Base-by-base conservation (phyloP, 805 yeast genomes). In the Geotrichum ghanense region DNA sequence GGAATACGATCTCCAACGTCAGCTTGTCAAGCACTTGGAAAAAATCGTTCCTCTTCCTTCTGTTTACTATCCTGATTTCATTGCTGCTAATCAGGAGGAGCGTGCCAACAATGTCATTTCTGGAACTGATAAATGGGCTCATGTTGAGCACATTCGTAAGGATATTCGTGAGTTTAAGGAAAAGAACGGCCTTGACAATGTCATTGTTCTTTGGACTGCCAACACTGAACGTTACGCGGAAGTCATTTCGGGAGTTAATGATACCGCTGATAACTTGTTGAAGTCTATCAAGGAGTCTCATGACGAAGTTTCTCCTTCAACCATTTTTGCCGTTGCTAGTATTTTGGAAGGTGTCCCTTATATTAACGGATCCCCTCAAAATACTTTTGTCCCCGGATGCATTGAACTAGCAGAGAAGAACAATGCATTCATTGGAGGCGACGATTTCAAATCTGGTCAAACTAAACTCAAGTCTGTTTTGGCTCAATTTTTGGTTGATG, bases 341-440 rank as follows among this genome's bases (percentile, higher is more conserved):
- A 90, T 90, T 56, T 74, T 89, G 60, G 97, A 90, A 66, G 75
- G 78, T 40, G 79, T 81, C 50, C 94, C 97, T 46, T 89, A 87
- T 71, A 86, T 89, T 66, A 89, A 89, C 60, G 97, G 97, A 42
- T 87, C 96, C 37, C 97, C 97, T 45, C 97, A 89, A 70, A 89
- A 89, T 73, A 90, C 97, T 45, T 89, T 90, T 70, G 95, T 87
- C 48, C 97, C 97, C 20, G 97, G 97, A 54, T 84, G 83, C 52
- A 75, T 90, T 60, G 88, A 87, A 67, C 76, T 89, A 55, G 95
- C 97, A 43, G 95, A 88, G 67, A 62, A 73, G 57, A 63, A 85
- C 64, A 67, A 75, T 53, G 69, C 83, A 26, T 85, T 82, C 63
- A 88, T 89, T 60, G 97, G 95, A 48, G 97, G 97, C 58, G 97